Percentiles rank a stretch among this genome's conserved stretches.
Evolutionary conservation across 2,329 filamentous ascomycete genomes (phyloP).

Genomic region (Neofusicoccum kwambonambiense): DNA sequence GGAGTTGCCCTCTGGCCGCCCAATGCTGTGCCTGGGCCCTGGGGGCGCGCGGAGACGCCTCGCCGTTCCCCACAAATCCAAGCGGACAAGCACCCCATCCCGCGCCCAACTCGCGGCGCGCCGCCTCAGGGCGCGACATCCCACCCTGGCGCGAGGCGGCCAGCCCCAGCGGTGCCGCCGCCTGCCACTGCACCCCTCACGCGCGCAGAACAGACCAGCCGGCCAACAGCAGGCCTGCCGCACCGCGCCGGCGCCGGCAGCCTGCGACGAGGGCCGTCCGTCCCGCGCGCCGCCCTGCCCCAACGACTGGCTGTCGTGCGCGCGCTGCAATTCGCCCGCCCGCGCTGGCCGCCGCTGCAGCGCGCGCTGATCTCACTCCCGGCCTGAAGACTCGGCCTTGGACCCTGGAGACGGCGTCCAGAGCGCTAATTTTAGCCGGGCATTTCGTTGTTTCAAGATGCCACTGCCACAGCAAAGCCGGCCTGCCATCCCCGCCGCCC

Average conservation of each 20-base stretch:
- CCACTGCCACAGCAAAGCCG: neutral
- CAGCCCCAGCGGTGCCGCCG: neutral
- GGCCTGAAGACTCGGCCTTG: neutral
- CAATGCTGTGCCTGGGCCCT: too few relatives aligned
- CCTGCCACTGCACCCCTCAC: neutral
- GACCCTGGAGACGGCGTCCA: neutral
- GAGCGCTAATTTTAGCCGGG: constrained; percentile 4
- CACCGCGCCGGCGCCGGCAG: too few relatives aligned
- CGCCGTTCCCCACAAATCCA: neutral
- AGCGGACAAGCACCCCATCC: neutral
- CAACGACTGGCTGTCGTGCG: neutral
- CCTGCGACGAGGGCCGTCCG: too few relatives aligned
- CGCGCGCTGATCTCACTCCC: neutral
- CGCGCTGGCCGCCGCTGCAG: too few relatives aligned
- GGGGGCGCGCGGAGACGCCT: too few relatives aligned
- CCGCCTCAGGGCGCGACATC: neutral
- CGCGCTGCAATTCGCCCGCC: neutral
- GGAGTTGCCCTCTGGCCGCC: neutral
- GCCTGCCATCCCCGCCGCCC: neutral
- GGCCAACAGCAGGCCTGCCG: neutral
- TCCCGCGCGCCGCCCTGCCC: neutral
- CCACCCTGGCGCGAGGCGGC: neutral
- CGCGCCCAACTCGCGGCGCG: neutral
- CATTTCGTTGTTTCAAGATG: neutral
- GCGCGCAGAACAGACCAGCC: neutral